Conservation (phyloP, 306 rosid species). For the Castanea crenata region DNA sequence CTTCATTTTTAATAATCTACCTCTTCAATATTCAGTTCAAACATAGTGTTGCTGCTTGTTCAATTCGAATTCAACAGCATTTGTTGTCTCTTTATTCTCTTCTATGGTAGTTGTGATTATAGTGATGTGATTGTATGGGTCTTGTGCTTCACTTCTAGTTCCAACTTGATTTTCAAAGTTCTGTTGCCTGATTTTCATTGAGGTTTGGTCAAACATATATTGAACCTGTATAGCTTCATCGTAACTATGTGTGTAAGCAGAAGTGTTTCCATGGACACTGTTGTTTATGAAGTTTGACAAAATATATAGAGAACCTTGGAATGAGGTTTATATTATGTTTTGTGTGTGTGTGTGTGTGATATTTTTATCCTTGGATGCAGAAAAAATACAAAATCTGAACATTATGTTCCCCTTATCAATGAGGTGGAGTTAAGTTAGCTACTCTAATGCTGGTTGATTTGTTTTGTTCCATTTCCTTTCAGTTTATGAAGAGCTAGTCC, state of each 20-base stretch:
- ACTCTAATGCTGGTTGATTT: background rate
- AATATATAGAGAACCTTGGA: background rate
- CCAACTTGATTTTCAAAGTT: background rate
- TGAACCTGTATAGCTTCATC: background rate
- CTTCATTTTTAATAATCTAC: background rate
- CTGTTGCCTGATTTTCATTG: background rate
- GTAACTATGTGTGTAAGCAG: background rate
- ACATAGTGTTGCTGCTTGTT: background rate
- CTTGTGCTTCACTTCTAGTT: background rate
- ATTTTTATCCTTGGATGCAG: background rate
- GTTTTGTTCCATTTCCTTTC: background rate
- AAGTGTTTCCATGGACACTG: background rate
- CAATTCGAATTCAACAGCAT: background rate
- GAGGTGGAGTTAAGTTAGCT: background rate
- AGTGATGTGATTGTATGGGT: background rate
- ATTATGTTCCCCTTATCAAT: background rate
- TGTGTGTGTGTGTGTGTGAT: background rate
- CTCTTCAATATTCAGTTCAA: background rate
- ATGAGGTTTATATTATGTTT: background rate
- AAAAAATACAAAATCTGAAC: background rate
- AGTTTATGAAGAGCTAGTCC: constrained; percentile 79
- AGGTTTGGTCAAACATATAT: background rate
- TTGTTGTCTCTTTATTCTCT: background rate
- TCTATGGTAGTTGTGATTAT: background rate
- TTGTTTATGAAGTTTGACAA: background rate